phyloP scores from a whole-genome alignment of 305 asterid genomes.

The Fraxinus angustifolia region DNA sequence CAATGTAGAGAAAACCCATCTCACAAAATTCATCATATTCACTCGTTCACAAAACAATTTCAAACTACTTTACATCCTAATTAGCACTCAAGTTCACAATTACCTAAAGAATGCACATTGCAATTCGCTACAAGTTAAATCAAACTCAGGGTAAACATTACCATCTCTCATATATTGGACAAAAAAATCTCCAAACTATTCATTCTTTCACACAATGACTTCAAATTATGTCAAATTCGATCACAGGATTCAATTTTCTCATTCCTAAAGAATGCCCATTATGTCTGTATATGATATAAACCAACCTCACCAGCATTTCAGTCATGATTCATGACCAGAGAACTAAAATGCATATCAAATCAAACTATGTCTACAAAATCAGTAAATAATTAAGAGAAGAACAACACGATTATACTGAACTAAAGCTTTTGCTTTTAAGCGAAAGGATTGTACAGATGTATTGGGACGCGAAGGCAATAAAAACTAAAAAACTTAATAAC shows the following conservation, averaged over 20 bases:
- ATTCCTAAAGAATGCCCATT: not conserved
- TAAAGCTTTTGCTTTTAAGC: conserved; percentile 26
- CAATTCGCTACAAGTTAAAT: not conserved
- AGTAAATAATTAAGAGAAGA: conserved; percentile 11
- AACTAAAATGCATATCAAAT: not conserved
- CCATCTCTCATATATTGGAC: not conserved
- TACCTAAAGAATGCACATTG: not conserved
- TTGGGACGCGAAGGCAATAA: conserved; percentile 18
- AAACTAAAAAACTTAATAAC: conserved; percentile 16
- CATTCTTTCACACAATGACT: not conserved
- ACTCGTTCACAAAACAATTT: not conserved
- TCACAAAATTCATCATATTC: not conserved
- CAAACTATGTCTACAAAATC: not conserved
- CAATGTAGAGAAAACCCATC: not conserved
- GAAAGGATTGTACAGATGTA: conserved; percentile 43
- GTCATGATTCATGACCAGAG: not conserved
- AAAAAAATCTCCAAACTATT: not conserved
- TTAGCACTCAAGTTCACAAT: not conserved
- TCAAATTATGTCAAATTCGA: not conserved
- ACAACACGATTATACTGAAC: conserved; percentile 18
- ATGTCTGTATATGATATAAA: not conserved
- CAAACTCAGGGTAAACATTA: not conserved
- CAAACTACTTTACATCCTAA: not conserved
- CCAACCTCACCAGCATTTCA: not conserved
- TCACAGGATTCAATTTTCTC: not conserved